Percentiles rank a stretch among this genome's conserved stretches.
Evolutionary conservation across 2,329 filamentous ascomycete species (phyloP).

Genomic region (Colletotrichum navitas): DNA sequence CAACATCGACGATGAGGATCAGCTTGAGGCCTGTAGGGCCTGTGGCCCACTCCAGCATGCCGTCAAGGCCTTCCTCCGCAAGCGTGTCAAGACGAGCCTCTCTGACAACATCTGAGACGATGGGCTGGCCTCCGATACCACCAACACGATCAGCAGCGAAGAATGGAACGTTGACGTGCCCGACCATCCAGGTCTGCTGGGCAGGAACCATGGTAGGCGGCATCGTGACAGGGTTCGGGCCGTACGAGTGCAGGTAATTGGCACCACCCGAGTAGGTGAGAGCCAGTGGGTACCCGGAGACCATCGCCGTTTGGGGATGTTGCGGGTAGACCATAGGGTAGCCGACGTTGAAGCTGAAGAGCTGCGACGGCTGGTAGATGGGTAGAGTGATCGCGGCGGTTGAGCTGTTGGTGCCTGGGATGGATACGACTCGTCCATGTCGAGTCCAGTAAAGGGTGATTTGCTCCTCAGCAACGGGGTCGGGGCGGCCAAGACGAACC

Average conservation of each 20-base stretch:
- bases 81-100: conserved; percentile 17
- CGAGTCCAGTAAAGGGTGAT: conserved; percentile 35
- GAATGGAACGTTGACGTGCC: conserved; percentile 9
- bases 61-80: background rate
- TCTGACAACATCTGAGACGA: conserved; percentile 26
- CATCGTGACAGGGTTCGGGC: background rate
- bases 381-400: conserved; percentile 2
- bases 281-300: conserved; percentile 8
- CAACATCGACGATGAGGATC: conserved; percentile 17
- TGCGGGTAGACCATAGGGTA: background rate
- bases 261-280: conserved; percentile 26
- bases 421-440: conserved; percentile 19
- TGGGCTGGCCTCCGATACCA: background rate
- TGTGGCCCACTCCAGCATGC: conserved; percentile 25
- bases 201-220: background rate
- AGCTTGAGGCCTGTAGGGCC: conserved; percentile 31
- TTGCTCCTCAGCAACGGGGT: conserved; percentile 30
- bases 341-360: conserved; percentile 6
- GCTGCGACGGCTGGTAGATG: conserved; percentile 8
- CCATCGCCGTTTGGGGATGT: background rate
- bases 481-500: conserved; percentile 24
- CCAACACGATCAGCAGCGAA: background rate
- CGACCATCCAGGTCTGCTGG: background rate
- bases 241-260: conserved; percentile 32
- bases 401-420: conserved; percentile 3